Percentiles rank a stretch among this genome's conserved stretches.
Evolutionary conservation across 371 early-diverging fungal genomes (phyloP).

Genomic region (Mucor racemosus): DNA sequence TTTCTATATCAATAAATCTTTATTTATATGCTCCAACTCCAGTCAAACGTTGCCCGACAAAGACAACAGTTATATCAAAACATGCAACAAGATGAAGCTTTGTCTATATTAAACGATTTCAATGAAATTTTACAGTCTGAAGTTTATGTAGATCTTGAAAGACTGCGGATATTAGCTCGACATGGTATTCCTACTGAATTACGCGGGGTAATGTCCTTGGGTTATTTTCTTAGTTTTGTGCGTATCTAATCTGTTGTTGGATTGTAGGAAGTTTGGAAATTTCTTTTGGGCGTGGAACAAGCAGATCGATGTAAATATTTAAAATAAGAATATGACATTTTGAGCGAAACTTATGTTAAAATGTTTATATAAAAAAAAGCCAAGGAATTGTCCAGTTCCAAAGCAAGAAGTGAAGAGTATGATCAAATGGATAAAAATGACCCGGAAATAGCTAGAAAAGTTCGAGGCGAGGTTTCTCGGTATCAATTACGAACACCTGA

Average conservation of each 20-base stretch:
- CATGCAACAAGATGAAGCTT: constrained; percentile 39
- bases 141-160: constrained; percentile 79
- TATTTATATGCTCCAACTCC: constrained; percentile 19
- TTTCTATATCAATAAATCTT: not conserved
- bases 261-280: constrained; percentile 82
- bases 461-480: constrained; percentile 80
- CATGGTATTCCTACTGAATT: constrained; percentile 83
- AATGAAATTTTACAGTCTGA: constrained; percentile 81
- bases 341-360: not conserved
- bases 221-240: not conserved
- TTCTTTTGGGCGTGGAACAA: constrained; percentile 79
- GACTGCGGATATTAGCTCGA: constrained; percentile 72
- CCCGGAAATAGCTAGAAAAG: constrained; percentile 71
- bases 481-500: constrained; percentile 56
- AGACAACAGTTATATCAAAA: constrained; percentile 13
- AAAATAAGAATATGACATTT: constrained; percentile 8
- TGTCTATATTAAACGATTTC: constrained; percentile 68
- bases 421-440: constrained; percentile 70
- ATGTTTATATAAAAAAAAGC: constrained; percentile 41
- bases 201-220: constrained; percentile 59
- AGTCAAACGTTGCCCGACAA: constrained; percentile 15
- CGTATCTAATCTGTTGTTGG: not conserved
- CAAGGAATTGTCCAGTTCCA: constrained; percentile 66
- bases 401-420: constrained; percentile 70
- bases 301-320: constrained; percentile 75